Evolutionary conservation across 148 eudicot genomes (phyloP).

Genomic region (Polygonum maritimum): DNA sequence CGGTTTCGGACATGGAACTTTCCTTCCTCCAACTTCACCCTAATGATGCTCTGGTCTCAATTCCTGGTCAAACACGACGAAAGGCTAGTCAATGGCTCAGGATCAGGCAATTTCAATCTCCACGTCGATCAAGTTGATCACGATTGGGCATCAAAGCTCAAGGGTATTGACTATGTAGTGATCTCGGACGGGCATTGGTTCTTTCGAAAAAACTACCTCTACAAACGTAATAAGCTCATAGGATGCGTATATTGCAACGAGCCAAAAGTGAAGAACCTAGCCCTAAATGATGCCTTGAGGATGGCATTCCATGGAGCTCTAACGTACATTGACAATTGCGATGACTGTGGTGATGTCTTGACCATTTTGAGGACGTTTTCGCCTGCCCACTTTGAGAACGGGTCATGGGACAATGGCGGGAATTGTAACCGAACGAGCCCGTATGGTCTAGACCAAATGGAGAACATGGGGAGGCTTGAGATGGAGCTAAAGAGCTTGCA

Average conservation of each 20-base stretch:
- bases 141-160: slow-evolving; percentile 40
- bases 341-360: slow-evolving; percentile 25
- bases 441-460: slow-evolving; percentile 2
- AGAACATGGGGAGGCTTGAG: slow-evolving; percentile 12
- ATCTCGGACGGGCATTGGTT: slow-evolving; percentile 71
- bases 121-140: slow-evolving; percentile 44
- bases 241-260: slow-evolving; percentile 64
- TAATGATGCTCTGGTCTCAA: slow-evolving; percentile 48
- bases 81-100: slow-evolving; percentile 34
- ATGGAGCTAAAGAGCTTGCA: slow-evolving; percentile 32
- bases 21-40: slow-evolving; percentile 52
- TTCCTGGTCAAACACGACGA: slow-evolving; percentile 42
- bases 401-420: slow-evolving; percentile 58
- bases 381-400: slow-evolving; percentile 66
- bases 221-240: slow-evolving; percentile 22
- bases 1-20: slow-evolving; percentile 54
- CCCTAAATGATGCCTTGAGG: slow-evolving; percentile 30
- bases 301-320: slow-evolving; percentile 40
- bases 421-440: slow-evolving; percentile 57
- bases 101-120: slow-evolving; percentile 40
- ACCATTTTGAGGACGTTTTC: slow-evolving; percentile 64
- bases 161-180: slow-evolving; percentile 34
- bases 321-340: slow-evolving; percentile 29
- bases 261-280: slow-evolving; percentile 30
- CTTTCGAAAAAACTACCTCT: slow-evolving; percentile 42